Evolutionary conservation across 345 rosid genomes (phyloP).

Genomic region (Eucalyptus rudis): DNA sequence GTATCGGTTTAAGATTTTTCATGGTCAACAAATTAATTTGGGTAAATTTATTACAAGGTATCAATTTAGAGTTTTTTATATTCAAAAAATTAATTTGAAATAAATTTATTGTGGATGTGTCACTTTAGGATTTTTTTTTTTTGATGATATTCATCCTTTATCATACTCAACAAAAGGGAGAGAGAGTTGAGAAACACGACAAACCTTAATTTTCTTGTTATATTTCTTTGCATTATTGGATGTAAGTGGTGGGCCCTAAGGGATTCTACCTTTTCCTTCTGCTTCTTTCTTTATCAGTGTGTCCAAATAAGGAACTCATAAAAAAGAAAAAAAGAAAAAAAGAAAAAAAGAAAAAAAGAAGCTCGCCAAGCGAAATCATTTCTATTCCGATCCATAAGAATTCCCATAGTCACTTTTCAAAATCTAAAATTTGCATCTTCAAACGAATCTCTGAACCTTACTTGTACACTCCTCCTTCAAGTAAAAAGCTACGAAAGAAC

Average conservation of each 20-base stretch:
- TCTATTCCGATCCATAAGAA: neutral
- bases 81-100: no score
- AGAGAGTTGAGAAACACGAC: neutral
- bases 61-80: fast-evolving
- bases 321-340: no score
- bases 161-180: neutral
- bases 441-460: neutral
- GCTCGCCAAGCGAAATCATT: neutral
- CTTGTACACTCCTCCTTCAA: no score
- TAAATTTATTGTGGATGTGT: no score
- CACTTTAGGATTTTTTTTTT: no score
- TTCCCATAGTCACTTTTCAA: neutral
- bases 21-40: fast-evolving
- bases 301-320: neutral
- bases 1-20: fast-evolving
- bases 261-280: neutral
- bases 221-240: neutral
- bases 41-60: no score
- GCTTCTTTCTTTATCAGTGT: neutral
- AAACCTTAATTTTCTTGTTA: no score
- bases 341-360: no score
- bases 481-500: no score
- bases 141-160: no score
- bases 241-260: neutral
- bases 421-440: neutral